Percentiles rank a stretch among this genome's conserved stretches.
Conservation (phyloP, 2,329 filamentous ascomycete species). For the Aureobasidium lini region DNA sequence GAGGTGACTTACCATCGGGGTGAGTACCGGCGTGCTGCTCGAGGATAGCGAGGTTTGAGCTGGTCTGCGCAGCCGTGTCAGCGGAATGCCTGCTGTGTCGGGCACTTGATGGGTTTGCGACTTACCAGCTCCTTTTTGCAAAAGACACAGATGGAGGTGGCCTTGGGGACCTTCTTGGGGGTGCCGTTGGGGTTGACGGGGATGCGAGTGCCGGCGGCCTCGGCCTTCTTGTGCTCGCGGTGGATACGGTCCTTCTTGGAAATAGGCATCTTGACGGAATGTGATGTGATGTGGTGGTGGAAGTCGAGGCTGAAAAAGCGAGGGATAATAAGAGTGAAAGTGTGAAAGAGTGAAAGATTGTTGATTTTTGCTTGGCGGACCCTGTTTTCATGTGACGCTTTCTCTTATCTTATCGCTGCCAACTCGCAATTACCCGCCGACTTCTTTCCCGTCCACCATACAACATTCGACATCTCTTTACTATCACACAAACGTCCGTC, state of each 20-base stretch:
- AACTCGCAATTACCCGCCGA: background rate
- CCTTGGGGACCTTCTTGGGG: slow-evolving; percentile 48
- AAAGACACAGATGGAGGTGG: slow-evolving; percentile 35
- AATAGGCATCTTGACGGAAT: slow-evolving; percentile 35
- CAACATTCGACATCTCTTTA: no score
- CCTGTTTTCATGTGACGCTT: background rate
- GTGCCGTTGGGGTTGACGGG: slow-evolving; percentile 49
- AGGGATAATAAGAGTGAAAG: no score
- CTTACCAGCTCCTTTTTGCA: slow-evolving; percentile 24
- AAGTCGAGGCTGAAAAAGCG: background rate
- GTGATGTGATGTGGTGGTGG: background rate
- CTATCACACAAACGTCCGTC: no score
- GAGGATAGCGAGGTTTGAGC: slow-evolving; percentile 45
- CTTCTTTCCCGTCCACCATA: no score
- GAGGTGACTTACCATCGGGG: slow-evolving; percentile 26
- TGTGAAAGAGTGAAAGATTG: background rate
- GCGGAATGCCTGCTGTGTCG: background rate
- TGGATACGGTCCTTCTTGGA: slow-evolving; percentile 45
- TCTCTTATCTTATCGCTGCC: background rate
- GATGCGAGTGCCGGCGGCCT: slow-evolving; percentile 46
- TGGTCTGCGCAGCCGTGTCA: slow-evolving; percentile 27
- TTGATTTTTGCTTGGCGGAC: slow-evolving; percentile 8
- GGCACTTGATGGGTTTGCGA: background rate
- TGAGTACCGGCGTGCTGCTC: slow-evolving; percentile 48
- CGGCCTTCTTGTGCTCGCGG: slow-evolving; percentile 50